phyloP scores from a whole-genome alignment of 2,329 filamentous ascomycete genomes.

The Colletotrichum sp. region DNA sequence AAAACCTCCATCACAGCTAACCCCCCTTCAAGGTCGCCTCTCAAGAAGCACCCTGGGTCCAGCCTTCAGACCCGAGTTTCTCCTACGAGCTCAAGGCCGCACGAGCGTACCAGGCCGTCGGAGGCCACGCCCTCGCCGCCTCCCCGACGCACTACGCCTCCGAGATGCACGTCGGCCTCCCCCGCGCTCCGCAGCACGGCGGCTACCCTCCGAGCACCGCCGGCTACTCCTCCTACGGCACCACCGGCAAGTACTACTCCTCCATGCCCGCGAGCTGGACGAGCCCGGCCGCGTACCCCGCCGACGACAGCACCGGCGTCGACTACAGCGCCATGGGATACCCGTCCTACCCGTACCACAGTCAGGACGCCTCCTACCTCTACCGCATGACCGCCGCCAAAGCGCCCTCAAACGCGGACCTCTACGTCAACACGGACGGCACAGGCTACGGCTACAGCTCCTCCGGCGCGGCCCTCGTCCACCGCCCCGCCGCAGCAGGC shows the following conservation, averaged over 20 bases:
- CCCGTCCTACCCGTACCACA: constrained; percentile 36
- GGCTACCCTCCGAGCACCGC: constrained; percentile 33
- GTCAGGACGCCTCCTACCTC: constrained; percentile 34
- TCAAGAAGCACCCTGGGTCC: constrained; percentile 35
- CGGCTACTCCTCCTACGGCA: constrained; percentile 31
- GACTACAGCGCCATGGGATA: constrained; percentile 41
- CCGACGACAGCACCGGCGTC: constrained; percentile 35
- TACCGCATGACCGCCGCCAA: constrained; percentile 33
- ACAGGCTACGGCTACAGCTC: constrained; percentile 35
- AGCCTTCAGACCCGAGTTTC: constrained; percentile 34
- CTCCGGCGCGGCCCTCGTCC: constrained; percentile 31
- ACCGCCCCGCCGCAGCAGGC: constrained; percentile 32
- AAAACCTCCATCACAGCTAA: not conserved
- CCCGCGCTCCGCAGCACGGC: constrained; percentile 15
- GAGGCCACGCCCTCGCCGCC: constrained; percentile 23
- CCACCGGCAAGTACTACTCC: constrained; percentile 36
- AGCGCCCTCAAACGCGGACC: constrained; percentile 22
- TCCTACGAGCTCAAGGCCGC: constrained; percentile 41
- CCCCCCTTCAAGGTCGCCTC: constrained; percentile 38
- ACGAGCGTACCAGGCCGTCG: constrained; percentile 35
- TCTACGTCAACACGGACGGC: constrained; percentile 41
- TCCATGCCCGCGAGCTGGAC: constrained; percentile 35
- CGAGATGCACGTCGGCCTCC: constrained; percentile 33
- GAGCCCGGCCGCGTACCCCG: constrained; percentile 31
- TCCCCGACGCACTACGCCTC: constrained; percentile 36